Conservation (phyloP, 208 protist genomes). For the Crithidia thermophila region DNA sequence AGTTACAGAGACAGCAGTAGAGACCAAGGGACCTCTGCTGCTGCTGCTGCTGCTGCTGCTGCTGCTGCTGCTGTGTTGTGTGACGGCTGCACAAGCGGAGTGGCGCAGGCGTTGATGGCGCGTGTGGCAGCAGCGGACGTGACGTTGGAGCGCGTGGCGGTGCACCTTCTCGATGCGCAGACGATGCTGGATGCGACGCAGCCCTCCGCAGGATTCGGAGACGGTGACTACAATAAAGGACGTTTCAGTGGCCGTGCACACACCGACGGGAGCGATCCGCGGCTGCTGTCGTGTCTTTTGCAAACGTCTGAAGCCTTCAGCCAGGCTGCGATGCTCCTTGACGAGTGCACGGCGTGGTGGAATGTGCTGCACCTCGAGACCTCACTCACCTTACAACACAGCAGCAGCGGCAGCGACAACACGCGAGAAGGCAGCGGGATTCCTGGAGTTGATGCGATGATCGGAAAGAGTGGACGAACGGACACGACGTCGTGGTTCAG, state of each 20-base stretch:
- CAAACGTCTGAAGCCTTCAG: neutral
- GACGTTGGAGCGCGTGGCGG: neutral
- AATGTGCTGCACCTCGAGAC: slow-evolving; percentile 20
- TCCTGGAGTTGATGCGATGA: too few species aligned
- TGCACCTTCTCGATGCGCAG: neutral
- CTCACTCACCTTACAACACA: too few species aligned
- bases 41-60: too few species aligned
- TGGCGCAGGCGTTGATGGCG: slow-evolving; percentile 1
- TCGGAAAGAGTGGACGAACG: too few species aligned
- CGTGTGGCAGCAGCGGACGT: slow-evolving; percentile 22
- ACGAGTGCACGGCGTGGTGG: slow-evolving; percentile 22
- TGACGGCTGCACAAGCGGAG: neutral
- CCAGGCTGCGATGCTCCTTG: slow-evolving; percentile 8
- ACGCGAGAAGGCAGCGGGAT: neutral
- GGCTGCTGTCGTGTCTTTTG: neutral
- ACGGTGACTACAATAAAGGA: too few species aligned
- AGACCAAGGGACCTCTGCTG: too few species aligned
- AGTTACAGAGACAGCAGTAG: too few species aligned
- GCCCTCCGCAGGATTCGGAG: too few species aligned
- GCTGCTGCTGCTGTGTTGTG: too few species aligned
- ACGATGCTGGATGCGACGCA: neutral
- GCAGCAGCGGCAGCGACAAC: too few species aligned
- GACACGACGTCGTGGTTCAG: neutral
- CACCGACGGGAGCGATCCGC: too few species aligned
- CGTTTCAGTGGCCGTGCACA: too few species aligned